These are phyloP conservation scores for Aspergillus costaricaensis DNA, from an alignment of 2,329 filamentous ascomycete species.

Conservation along the genomic window DNA sequence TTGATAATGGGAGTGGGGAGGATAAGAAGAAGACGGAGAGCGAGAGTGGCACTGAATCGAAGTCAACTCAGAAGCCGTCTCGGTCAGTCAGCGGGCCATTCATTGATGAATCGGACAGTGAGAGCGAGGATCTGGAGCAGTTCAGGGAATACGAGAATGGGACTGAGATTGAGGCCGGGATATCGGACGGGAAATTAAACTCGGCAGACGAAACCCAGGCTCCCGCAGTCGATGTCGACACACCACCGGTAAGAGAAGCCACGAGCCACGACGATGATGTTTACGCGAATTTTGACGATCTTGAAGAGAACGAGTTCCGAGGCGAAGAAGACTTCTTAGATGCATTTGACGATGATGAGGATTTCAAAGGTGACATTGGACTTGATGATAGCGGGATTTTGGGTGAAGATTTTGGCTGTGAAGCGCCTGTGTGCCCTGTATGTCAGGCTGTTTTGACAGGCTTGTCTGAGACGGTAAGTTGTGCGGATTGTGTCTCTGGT, in stretches of 20 bases:
- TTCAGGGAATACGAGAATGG: slow-evolving; percentile 27
- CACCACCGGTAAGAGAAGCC: slow-evolving; percentile 54
- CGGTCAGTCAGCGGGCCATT: slow-evolving; percentile 38
- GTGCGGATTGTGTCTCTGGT: background rate
- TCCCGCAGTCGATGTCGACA: slow-evolving; percentile 20
- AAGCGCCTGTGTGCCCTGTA: slow-evolving; percentile 66
- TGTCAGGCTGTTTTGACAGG: slow-evolving; percentile 68
- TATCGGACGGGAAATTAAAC: background rate
- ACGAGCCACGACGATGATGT: slow-evolving; percentile 52
- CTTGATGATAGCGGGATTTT: slow-evolving; percentile 16
- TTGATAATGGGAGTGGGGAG: background rate
- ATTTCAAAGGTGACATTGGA: slow-evolving; percentile 36
- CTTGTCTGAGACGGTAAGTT: slow-evolving; percentile 49
- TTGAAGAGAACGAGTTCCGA: slow-evolving; percentile 64
- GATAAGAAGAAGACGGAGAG: background rate
- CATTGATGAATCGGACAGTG: slow-evolving; percentile 55
- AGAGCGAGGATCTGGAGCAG: slow-evolving; percentile 48
- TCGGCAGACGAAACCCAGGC: slow-evolving; percentile 18
- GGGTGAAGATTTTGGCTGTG: slow-evolving; percentile 20
- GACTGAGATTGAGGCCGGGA: background rate
- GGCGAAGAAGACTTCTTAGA: slow-evolving; percentile 65
- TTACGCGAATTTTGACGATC: slow-evolving; percentile 57
- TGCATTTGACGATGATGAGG: slow-evolving; percentile 57
- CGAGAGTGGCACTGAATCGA: background rate
- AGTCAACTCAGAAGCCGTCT: slow-evolving; percentile 7